Evolutionary conservation across 1,139 yeast species (phyloP).

Genomic region (Geotrichum siamense): DNA sequence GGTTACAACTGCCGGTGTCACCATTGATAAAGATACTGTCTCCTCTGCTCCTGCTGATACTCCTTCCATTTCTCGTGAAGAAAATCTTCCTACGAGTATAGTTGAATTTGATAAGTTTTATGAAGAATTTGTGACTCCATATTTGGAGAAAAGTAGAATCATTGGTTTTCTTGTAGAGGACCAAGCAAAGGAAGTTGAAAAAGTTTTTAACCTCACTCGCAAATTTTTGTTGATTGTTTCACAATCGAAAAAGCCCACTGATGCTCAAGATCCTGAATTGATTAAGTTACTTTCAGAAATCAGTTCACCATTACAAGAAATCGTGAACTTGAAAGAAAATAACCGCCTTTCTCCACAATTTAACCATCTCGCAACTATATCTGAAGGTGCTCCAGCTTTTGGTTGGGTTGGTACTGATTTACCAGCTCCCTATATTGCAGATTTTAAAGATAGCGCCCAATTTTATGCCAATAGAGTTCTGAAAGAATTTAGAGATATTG

Average conservation of each 20-base stretch:
- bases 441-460: slow-evolving; percentile 83
- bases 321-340: slow-evolving; percentile 58
- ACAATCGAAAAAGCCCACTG: slow-evolving; percentile 57
- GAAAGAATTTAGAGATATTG: slow-evolving; percentile 72
- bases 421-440: slow-evolving; percentile 66
- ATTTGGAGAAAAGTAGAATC: slow-evolving; percentile 27
- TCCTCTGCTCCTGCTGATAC: slow-evolving; percentile 19
- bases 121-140: slow-evolving; percentile 50
- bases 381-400: slow-evolving; percentile 83
- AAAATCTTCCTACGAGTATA: slow-evolving; percentile 25
- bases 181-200: slow-evolving; percentile 33
- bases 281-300: slow-evolving; percentile 60
- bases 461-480: slow-evolving; percentile 89
- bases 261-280: slow-evolving; percentile 44
- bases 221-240: slow-evolving; percentile 54
- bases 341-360: slow-evolving; percentile 59
- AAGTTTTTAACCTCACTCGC: slow-evolving; percentile 56
- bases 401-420: slow-evolving; percentile 84
- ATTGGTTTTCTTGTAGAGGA: slow-evolving; percentile 19
- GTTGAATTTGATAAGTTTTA: slow-evolving; percentile 50
- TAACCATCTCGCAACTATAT: slow-evolving; percentile 72
- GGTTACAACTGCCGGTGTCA: slow-evolving; percentile 20
- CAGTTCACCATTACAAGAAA: slow-evolving; percentile 51
- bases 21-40: slow-evolving; percentile 15
- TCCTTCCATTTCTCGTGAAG: slow-evolving; percentile 22